Evolutionary conservation across 139 green algal species (phyloP).

Genomic region (Chlorella sp.): DNA sequence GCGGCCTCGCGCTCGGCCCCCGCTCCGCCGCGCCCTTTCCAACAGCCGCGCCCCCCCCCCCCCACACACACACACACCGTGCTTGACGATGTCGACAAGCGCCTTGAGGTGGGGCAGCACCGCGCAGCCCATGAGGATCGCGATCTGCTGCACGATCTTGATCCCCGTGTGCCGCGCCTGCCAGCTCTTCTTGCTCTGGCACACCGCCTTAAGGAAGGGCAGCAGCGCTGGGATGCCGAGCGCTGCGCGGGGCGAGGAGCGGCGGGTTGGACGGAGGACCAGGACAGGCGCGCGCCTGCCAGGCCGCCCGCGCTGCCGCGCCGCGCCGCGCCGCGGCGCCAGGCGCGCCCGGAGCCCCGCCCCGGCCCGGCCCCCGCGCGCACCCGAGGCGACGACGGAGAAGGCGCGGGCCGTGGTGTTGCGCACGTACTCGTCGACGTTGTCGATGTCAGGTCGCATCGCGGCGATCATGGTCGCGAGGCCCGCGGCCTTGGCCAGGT

Average conservation of each 20-base stretch:
- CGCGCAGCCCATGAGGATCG: slow-evolving; percentile 97
- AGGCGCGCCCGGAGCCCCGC: too few species aligned
- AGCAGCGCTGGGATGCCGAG: slow-evolving; percentile 97
- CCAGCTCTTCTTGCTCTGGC: slow-evolving; percentile 96
- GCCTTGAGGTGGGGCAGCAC: slow-evolving; percentile 96
- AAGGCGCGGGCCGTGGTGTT: slow-evolving; percentile 96
- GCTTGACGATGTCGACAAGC: slow-evolving; percentile 97
- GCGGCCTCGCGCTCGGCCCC: too few species aligned
- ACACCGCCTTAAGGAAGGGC: slow-evolving; percentile 99
- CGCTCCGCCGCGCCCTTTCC: background rate
- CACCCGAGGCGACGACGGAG: slow-evolving; percentile 81
- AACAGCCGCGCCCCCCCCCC: background rate
- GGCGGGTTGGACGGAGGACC: too few species aligned
- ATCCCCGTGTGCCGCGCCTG: slow-evolving; percentile 98
- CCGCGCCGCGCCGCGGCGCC: too few species aligned
- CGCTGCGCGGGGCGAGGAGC: too few species aligned
- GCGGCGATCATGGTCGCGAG: slow-evolving; percentile 97
- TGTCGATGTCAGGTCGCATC: slow-evolving; percentile 99
- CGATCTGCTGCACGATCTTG: slow-evolving; percentile 99
- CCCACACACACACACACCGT: slow-evolving; percentile 55
- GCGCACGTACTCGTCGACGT: slow-evolving; percentile 98
- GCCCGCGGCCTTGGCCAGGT: slow-evolving; percentile 94
- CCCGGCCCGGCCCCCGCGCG: too few species aligned
- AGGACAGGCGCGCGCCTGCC: too few species aligned
- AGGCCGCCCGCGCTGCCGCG: too few species aligned